Conservation (phyloP, 345 rosid genomes). For the Laguncularia racemosa region DNA sequence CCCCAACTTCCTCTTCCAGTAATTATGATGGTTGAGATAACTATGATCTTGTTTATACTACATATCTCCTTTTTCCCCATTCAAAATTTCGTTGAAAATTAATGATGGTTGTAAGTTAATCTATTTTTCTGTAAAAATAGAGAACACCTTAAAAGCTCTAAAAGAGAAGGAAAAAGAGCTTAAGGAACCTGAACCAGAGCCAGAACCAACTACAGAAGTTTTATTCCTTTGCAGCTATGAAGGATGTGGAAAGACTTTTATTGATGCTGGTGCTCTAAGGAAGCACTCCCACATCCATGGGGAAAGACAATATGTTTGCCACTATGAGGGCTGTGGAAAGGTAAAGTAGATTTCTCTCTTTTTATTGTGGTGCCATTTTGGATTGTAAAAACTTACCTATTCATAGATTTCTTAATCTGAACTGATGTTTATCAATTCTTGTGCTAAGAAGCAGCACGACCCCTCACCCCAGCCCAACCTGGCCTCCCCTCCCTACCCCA, state of each 20-base stretch:
- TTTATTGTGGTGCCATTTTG: neutral
- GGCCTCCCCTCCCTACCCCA: too few relatives aligned
- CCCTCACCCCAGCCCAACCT: too few relatives aligned
- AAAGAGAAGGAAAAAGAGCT: slow-evolving; percentile 66
- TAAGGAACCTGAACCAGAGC: slow-evolving; percentile 70
- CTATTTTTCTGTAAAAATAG: slow-evolving; percentile 21
- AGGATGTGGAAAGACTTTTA: slow-evolving; percentile 89
- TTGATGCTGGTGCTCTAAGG: slow-evolving; percentile 90
- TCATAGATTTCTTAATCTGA: neutral
- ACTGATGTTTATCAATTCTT: too few relatives aligned
- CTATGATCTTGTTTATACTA: neutral
- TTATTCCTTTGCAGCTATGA: slow-evolving; percentile 94
- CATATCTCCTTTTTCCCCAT: neutral
- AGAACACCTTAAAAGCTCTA: slow-evolving; percentile 56
- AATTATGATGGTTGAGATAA: too few relatives aligned
- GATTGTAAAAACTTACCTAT: neutral
- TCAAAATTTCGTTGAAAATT: neutral
- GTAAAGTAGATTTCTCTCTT: slow-evolving; percentile 21
- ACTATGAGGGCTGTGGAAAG: slow-evolving; percentile 80
- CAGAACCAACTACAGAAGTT: slow-evolving; percentile 93
- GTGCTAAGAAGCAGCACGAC: too few relatives aligned
- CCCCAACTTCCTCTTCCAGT: too few relatives aligned
- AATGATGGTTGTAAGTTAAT: neutral
- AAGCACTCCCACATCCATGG: slow-evolving; percentile 98
- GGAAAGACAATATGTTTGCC: slow-evolving; percentile 83